Evolutionary conservation across 306 rosid genomes (phyloP).

Genomic region (Corylus heterophylla): DNA sequence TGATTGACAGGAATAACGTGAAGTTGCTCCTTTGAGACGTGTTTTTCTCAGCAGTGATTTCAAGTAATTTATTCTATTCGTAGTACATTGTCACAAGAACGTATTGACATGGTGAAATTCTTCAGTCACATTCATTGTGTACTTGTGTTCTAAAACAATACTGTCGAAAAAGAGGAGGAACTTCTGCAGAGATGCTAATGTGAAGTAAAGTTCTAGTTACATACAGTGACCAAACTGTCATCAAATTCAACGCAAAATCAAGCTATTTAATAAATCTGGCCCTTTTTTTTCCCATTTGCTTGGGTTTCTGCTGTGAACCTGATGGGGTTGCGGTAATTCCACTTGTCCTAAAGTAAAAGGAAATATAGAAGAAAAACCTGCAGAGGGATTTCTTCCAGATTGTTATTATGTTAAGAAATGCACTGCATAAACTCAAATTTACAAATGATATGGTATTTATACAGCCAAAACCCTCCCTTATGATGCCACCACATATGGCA

Average conservation of each 20-base stretch:
- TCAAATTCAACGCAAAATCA: not conserved
- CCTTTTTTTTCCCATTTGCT: not conserved
- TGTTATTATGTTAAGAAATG: conserved; percentile 2
- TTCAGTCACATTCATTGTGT: not conserved
- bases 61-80: conserved; percentile 17
- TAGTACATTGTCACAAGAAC: conserved; percentile 1
- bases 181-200: no score
- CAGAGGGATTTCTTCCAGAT: not conserved
- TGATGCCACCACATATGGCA: conserved; percentile 3
- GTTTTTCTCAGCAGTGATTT: conserved; percentile 33
- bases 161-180: no score
- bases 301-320: not conserved
- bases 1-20: conserved; percentile 52
- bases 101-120: not conserved
- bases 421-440: not conserved
- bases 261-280: not conserved
- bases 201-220: no score
- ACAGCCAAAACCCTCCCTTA: conserved; percentile 15
- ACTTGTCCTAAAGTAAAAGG: not conserved
- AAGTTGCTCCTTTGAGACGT: conserved; percentile 45
- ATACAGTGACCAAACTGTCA: no score
- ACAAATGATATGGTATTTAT: not conserved
- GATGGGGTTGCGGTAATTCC: not conserved
- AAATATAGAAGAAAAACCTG: not conserved
- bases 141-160: not conserved